Conservation (phyloP, 371 early-diverging fungal species). For the Rhizopus stolonifer region DNA sequence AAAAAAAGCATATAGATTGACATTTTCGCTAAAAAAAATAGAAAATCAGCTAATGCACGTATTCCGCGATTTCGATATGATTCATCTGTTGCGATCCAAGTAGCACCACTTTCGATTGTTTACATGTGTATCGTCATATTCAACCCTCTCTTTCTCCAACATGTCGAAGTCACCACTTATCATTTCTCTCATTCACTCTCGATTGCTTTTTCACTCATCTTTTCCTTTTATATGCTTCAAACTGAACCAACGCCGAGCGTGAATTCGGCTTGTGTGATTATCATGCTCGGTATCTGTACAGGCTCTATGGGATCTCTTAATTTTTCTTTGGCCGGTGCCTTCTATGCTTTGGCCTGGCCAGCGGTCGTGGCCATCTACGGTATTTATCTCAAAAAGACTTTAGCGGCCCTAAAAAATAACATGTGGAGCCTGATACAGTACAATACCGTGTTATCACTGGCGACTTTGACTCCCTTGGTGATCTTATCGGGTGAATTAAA, state of each 20-base stretch:
- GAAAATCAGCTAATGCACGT: neutral
- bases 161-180: constrained; percentile 61
- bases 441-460: constrained; percentile 19
- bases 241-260: constrained; percentile 36
- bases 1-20: too few relatives aligned
- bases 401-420: constrained; percentile 52
- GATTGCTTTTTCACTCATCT: constrained; percentile 56
- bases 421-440: constrained; percentile 43
- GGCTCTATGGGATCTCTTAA: constrained; percentile 58
- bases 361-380: constrained; percentile 59
- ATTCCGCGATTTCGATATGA: constrained; percentile 56
- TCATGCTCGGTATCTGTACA: constrained; percentile 55
- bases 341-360: constrained; percentile 55
- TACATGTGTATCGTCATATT: constrained; percentile 58
- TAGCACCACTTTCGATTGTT: constrained; percentile 53
- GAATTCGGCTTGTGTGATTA: constrained; percentile 43
- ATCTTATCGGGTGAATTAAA: constrained; percentile 23
- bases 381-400: constrained; percentile 62
- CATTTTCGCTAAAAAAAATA: too few relatives aligned
- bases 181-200: constrained; percentile 60
- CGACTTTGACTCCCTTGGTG: constrained; percentile 13
- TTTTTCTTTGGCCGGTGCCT: constrained; percentile 53
- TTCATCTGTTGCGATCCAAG: constrained; percentile 37
- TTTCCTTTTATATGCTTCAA: constrained; percentile 52
- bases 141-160: constrained; percentile 58